These are phyloP conservation scores for Cladophialophora yegresii DNA, from an alignment of 2,329 filamentous ascomycete genomes.

Conservation along the genomic window DNA sequence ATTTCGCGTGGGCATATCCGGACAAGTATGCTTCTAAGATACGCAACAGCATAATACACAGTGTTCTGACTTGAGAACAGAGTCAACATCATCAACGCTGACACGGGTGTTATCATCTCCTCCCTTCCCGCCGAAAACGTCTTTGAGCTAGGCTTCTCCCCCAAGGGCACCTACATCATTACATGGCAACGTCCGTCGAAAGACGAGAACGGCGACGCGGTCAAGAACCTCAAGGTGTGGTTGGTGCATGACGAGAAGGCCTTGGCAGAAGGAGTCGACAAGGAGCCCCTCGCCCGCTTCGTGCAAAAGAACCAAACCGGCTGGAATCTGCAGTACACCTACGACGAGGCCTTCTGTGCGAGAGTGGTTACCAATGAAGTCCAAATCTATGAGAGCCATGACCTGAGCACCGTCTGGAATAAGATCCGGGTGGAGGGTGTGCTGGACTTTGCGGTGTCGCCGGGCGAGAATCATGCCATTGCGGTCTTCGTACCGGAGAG, in stretches of 20 bases:
- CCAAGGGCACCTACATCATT: slow-evolving; percentile 85
- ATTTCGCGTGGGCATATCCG: slow-evolving; percentile 90
- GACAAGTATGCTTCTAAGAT: slow-evolving; percentile 57
- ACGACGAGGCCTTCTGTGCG: slow-evolving; percentile 90
- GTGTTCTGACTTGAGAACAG: slow-evolving; percentile 44
- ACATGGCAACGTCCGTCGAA: slow-evolving; percentile 95
- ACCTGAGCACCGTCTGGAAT: slow-evolving; percentile 88
- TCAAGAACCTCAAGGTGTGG: slow-evolving; percentile 98
- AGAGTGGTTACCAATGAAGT: slow-evolving; percentile 95
- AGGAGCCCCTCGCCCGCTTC: slow-evolving; percentile 76
- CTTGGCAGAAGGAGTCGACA: slow-evolving; percentile 63
- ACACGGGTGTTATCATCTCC: slow-evolving; percentile 71
- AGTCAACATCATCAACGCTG: slow-evolving; percentile 82
- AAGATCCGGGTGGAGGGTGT: slow-evolving; percentile 92
- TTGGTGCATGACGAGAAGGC: slow-evolving; percentile 70
- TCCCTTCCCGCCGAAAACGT: slow-evolving; percentile 78
- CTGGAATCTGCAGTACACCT: slow-evolving; percentile 97
- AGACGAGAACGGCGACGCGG: slow-evolving; percentile 88
- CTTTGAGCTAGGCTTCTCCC: slow-evolving; percentile 93
- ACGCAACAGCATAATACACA: neutral
- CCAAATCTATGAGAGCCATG: slow-evolving; percentile 89
- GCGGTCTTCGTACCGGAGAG: slow-evolving; percentile 94
- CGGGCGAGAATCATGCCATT: slow-evolving; percentile 85
- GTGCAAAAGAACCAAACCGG: slow-evolving; percentile 94
- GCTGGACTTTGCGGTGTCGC: slow-evolving; percentile 82